Conservation (phyloP, 2,329 filamentous ascomycete species). For the Cadophora gregata region DNA sequence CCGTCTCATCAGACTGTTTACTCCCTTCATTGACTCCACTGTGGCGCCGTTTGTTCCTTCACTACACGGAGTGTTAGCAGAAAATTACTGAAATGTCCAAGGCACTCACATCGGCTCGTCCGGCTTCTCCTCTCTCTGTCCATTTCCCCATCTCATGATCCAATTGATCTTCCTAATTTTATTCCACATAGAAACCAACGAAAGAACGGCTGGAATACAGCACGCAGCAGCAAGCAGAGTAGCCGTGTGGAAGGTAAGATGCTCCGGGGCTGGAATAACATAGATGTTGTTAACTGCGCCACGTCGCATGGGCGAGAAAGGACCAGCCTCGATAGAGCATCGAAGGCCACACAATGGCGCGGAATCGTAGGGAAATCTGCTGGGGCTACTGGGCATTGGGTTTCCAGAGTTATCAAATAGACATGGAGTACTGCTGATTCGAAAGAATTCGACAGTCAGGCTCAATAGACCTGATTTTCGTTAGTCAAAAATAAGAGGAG, state of each 20-base stretch:
- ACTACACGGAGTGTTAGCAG: neutral
- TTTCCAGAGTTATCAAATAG: conserved; percentile 47
- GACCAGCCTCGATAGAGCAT: conserved; percentile 54
- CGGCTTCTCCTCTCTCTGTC: conserved; percentile 36
- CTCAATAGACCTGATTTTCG: conserved; percentile 57
- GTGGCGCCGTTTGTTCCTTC: conserved; percentile 63
- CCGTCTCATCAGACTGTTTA: conserved; percentile 60
- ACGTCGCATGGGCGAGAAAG: conserved; percentile 59
- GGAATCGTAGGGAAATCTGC: conserved; percentile 52
- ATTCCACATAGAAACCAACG: conserved; percentile 65
- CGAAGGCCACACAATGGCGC: conserved; percentile 51
- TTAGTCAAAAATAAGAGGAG: neutral
- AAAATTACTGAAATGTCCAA: neutral
- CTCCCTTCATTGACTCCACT: conserved; percentile 54
- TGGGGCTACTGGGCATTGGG: conserved; percentile 45
- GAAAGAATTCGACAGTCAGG: conserved; percentile 69
- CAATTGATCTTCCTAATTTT: conserved; percentile 69
- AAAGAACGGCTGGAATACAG: conserved; percentile 68
- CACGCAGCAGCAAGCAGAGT: conserved; percentile 68
- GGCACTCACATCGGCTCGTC: conserved; percentile 48
- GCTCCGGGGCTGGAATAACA: conserved; percentile 62
- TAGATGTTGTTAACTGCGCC: conserved; percentile 66
- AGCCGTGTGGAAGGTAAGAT: conserved; percentile 62
- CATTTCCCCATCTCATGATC: conserved; percentile 52
- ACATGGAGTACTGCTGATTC: conserved; percentile 54